These are phyloP conservation scores for Rubia yunnanensis DNA, from an alignment of 257 asterid species.

Conservation along the genomic window DNA sequence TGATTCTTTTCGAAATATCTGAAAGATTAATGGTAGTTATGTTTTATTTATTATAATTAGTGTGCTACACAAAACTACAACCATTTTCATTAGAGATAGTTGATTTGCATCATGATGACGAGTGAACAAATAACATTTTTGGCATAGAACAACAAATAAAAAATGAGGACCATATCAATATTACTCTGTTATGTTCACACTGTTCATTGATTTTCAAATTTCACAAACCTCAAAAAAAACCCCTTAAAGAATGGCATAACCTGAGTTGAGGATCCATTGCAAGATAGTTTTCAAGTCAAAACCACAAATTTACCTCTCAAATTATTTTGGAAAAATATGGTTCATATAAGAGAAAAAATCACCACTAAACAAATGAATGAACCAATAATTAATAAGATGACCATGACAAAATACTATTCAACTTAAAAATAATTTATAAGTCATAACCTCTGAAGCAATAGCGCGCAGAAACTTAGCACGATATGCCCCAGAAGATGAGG, in stretches of 20 bases:
- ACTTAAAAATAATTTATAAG: neutral
- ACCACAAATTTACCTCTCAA: neutral
- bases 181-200: neutral
- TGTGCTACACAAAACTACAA: neutral
- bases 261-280: neutral
- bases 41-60: neutral
- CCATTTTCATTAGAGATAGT: no score
- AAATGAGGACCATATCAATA: neutral
- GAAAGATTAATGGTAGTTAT: neutral
- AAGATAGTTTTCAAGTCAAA: neutral
- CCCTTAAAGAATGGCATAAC: no score
- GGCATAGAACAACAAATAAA: neutral
- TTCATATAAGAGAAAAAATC: neutral
- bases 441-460: constrained; percentile 48
- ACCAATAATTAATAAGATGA: neutral
- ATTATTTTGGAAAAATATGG: neutral
- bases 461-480: constrained; percentile 43
- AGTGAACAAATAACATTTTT: neutral
- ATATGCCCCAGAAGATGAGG: constrained; percentile 36
- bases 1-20: no score
- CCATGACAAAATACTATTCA: neutral
- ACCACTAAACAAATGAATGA: neutral
- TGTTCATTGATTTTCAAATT: neutral
- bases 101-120: neutral
- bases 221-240: neutral